Percentiles rank a stretch among this genome's conserved stretches.
These are phyloP conservation scores for Panaeolus papilionaceus DNA, from an alignment of 768 basidiomycete genomes.

Conservation along the genomic window DNA sequence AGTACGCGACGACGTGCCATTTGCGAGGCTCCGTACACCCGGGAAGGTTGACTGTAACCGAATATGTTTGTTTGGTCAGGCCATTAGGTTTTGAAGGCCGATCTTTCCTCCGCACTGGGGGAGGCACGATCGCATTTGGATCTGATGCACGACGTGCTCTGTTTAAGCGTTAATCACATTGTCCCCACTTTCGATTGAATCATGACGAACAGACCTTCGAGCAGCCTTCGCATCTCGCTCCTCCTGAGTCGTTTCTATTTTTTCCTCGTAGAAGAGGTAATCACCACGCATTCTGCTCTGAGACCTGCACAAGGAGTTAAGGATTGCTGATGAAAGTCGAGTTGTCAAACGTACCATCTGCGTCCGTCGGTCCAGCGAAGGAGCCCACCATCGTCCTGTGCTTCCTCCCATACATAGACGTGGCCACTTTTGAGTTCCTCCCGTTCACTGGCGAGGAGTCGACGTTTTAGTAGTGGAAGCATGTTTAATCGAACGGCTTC, in stretches of 20 bases:
- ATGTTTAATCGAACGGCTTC: conserved; percentile 78
- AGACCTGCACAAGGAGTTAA: conserved; percentile 55
- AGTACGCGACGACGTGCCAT: conserved; percentile 89
- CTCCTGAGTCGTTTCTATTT: conserved; percentile 80
- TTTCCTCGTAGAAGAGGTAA: conserved; percentile 86
- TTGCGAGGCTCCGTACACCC: conserved; percentile 64
- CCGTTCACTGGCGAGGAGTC: conserved; percentile 72
- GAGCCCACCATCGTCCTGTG: conserved; percentile 72
- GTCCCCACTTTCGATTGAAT: conserved; percentile 15
- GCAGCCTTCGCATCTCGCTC: conserved; percentile 82
- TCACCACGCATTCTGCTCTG: conserved; percentile 86
- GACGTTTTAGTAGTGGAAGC: conserved; percentile 73
- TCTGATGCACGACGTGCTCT: conserved; percentile 68
- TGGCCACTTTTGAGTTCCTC: conserved; percentile 76
- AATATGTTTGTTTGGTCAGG: conserved; percentile 88
- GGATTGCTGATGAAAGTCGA: conserved; percentile 9
- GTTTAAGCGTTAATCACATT: conserved; percentile 26
- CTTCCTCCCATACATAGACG: conserved; percentile 88
- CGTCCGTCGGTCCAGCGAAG: conserved; percentile 85
- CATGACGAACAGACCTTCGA: conserved; percentile 58
- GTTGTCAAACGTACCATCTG: conserved; percentile 58
- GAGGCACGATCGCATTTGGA: conserved; percentile 60
- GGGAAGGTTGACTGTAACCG: conserved; percentile 73
- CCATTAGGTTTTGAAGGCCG: conserved; percentile 80
- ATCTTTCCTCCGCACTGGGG: conserved; percentile 74